Conservation (phyloP, 495 filamentous ascomycete species). For the Penicillium bialowiezense region DNA sequence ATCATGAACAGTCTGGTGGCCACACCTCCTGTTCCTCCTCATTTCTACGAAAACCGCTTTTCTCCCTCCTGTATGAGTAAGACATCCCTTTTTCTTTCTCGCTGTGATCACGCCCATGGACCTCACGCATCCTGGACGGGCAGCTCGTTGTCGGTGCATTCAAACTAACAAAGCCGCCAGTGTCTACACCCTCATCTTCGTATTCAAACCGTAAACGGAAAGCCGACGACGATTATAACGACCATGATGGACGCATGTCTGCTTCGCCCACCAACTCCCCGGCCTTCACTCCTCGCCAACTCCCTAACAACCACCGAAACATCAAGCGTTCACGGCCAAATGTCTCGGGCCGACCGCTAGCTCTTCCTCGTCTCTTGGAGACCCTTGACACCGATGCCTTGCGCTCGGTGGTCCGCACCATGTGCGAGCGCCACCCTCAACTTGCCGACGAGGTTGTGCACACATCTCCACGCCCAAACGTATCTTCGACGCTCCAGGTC, state of each 20-base stretch:
- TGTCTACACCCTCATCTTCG: slow-evolving; percentile 52
- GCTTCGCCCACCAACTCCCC: slow-evolving; percentile 79
- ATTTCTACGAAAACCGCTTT: slow-evolving; percentile 71
- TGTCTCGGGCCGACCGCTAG: slow-evolving; percentile 71
- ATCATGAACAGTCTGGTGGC: slow-evolving; percentile 64
- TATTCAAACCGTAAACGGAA: slow-evolving; percentile 75
- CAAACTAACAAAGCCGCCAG: slow-evolving; percentile 35
- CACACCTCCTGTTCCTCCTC: slow-evolving; percentile 69
- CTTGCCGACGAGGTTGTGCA: slow-evolving; percentile 74
- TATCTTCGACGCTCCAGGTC: slow-evolving; percentile 73
- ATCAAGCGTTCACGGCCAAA: slow-evolving; percentile 66
- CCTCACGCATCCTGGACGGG: background rate
- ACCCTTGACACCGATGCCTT: slow-evolving; percentile 82
- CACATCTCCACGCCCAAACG: slow-evolving; percentile 79
- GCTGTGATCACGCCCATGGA: too few relatives aligned
- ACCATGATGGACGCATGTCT: slow-evolving; percentile 77
- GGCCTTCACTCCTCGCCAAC: slow-evolving; percentile 61
- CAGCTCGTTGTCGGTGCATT: background rate
- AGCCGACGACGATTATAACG: slow-evolving; percentile 72
- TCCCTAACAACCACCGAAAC: slow-evolving; percentile 58
- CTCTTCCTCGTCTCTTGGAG: slow-evolving; percentile 81
- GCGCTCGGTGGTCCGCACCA: slow-evolving; percentile 74
- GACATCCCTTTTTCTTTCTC: slow-evolving; percentile 10
- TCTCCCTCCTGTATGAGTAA: slow-evolving; percentile 71
- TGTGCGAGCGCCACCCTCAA: slow-evolving; percentile 85